Evolutionary conservation across 148 eudicot species (phyloP), one percentile per base, ranked within the genome.

Genomic region (Dianthus caryophyllus): DNA sequence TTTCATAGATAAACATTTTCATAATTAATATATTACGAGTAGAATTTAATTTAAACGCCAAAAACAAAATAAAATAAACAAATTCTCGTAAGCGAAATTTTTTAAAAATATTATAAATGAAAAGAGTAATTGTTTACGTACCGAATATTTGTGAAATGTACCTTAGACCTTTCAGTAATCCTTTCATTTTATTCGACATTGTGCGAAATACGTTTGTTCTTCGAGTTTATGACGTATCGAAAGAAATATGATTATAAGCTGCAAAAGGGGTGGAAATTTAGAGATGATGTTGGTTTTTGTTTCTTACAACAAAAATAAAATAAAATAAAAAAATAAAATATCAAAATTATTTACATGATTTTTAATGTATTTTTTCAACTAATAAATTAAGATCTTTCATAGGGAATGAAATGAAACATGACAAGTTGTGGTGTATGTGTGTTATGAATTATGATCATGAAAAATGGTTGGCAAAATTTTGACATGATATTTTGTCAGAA

Each of bases 71-170:
- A 4, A 9, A 58, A 57, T 41, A 41, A 56, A 2, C 12, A 13
- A 2, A 15, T 43, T 25, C 14, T 8, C n/a, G n/a, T n/a, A n/a
- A n/a, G n/a, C n/a, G n/a, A n/a, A n/a, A n/a, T n/a, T n/a, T n/a
- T n/a, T n/a, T n/a, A n/a, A 18, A 0, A 5, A 8, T 33, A 36
- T 5, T 8, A 21, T 3, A 39, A 61, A 20, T 5, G n/a, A 30
- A 30, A 15, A 6, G 17, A 57, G 2, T 27, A 29, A 30, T 30
- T 22, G 2, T 2, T 29, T 46, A 50, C 69, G 12, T 65, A 65
- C 69, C 69, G 11, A 65, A 71, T 39, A 71, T 71, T 63, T 57
- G 66, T 36, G 74, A 63, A 71, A 71, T 71, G 68, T 71, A 71
- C 52, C 74, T 41, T 13, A 71, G 62, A 63, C 74, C 74, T 43